These are phyloP conservation scores for Fusarium hainanense DNA, from an alignment of 2,329 filamentous ascomycete genomes.

Conservation along the genomic window DNA sequence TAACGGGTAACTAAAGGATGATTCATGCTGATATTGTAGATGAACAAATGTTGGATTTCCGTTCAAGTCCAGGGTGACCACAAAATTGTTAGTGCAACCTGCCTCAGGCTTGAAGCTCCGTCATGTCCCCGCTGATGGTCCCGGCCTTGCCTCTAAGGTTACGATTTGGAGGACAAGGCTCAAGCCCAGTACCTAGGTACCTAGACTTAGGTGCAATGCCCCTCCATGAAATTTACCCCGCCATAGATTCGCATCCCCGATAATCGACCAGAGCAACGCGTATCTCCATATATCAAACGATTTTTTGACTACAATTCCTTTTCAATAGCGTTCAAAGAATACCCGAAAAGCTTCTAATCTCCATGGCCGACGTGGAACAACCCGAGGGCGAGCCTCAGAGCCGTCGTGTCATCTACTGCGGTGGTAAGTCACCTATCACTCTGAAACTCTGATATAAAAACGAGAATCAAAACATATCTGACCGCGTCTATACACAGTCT, in stretches of 20 bases:
- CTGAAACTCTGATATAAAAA: constrained; percentile 13
- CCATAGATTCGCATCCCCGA: constrained; percentile 43
- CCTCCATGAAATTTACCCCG: constrained; percentile 52
- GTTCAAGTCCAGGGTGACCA: not conserved
- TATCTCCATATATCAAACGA: constrained; percentile 41
- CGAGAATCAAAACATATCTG: constrained; percentile 26
- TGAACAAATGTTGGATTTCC: not conserved
- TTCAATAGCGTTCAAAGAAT: constrained; percentile 1
- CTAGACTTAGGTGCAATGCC: constrained; percentile 25
- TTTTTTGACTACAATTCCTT: constrained; percentile 33
- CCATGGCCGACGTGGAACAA: constrained; percentile 67
- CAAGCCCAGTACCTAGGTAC: not conserved
- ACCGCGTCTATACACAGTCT: constrained; percentile 58
- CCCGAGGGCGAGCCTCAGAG: constrained; percentile 62
- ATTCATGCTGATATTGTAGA: not conserved
- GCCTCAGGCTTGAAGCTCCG: constrained; percentile 32
- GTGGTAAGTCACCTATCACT: constrained; percentile 59
- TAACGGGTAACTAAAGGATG: not conserved
- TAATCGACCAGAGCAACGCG: constrained; percentile 41
- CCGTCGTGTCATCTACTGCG: constrained; percentile 67
- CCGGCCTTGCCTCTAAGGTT: constrained; percentile 1
- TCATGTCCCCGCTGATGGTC: constrained; percentile 7
- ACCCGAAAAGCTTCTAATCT: constrained; percentile 11
- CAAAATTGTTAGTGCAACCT: constrained; percentile 23
- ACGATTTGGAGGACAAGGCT: constrained; percentile 10